Percentiles rank a stretch among this genome's conserved stretches.
Evolutionary conservation across 75 land plant genomes (phyloP).

Genomic region (Isoetes taiwanensis): DNA sequence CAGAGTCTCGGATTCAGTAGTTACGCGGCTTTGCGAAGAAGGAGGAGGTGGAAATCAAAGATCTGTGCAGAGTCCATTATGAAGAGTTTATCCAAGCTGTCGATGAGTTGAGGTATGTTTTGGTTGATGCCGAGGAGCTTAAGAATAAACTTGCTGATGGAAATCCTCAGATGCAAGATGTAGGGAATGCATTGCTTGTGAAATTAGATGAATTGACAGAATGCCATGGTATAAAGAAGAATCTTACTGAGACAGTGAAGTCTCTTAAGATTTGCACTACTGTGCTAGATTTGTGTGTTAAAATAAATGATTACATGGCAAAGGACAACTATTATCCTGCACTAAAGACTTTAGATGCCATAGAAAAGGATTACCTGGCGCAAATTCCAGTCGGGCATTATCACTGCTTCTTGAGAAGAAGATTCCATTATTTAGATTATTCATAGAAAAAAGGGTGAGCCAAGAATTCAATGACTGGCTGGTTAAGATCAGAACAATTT

Average conservation of each 20-base stretch:
- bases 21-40: constrained; percentile 59
- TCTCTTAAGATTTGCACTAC: constrained; percentile 44
- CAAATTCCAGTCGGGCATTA: constrained; percentile 42
- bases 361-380: constrained; percentile 64
- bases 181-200: constrained; percentile 41
- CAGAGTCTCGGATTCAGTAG: constrained; percentile 68
- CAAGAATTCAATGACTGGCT: constrained; percentile 91
- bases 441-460: constrained; percentile 67
- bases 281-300: constrained; percentile 47
- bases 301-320: constrained; percentile 51
- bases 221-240: constrained; percentile 52
- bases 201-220: constrained; percentile 72
- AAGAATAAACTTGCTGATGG: constrained; percentile 48
- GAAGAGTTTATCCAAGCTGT: constrained; percentile 92
- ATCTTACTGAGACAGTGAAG: constrained; percentile 58
- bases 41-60: constrained; percentile 93
- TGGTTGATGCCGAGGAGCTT: constrained; percentile 83
- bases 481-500: constrained; percentile 57
- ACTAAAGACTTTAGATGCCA: constrained; percentile 57
- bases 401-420: constrained; percentile 39
- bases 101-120: constrained; percentile 76
- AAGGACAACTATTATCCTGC: constrained; percentile 65
- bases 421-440: constrained; percentile 53
- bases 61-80: constrained; percentile 80
- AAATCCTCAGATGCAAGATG: constrained; percentile 60